A percentile compares a stretch with the other conserved stretches of the same genome.
Evolutionary conservation across 2,329 filamentous ascomycete species (phyloP).

Genomic region (Pseudocercospora ulei): DNA sequence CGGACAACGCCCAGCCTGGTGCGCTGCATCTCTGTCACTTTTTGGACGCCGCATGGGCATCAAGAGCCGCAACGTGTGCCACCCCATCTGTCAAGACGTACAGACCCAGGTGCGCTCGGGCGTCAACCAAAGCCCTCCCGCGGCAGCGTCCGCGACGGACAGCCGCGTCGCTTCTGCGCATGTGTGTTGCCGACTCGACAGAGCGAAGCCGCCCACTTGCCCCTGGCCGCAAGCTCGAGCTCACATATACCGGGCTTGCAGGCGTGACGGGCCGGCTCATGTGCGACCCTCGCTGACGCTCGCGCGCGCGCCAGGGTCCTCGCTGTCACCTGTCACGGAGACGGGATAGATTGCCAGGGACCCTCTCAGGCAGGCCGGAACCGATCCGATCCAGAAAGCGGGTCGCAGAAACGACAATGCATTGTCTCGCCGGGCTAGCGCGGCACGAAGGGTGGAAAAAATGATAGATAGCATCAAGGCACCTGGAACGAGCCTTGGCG

Average conservation of each 20-base stretch:
- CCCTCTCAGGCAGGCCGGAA: slow-evolving; percentile 2
- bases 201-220: slow-evolving; percentile 7
- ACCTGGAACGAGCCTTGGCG: neutral
- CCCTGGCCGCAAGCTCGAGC: slow-evolving; percentile 10
- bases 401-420: slow-evolving; percentile 12
- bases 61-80: neutral
- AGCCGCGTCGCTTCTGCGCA: neutral
- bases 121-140: neutral
- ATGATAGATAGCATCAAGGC: slow-evolving; percentile 25
- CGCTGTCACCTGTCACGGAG: slow-evolving; percentile 12
- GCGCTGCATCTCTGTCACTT: neutral
- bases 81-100: slow-evolving; percentile 3
- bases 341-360: neutral
- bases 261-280: slow-evolving; percentile 7
- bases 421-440: slow-evolving; percentile 11
- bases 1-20: neutral
- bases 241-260: slow-evolving; percentile 14
- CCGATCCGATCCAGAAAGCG: slow-evolving; percentile 2
- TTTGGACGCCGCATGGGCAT: too few relatives aligned
- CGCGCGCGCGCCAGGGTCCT: neutral
- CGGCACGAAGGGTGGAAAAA: slow-evolving; percentile 21
- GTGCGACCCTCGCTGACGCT: slow-evolving; percentile 1
- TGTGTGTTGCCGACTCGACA: slow-evolving; percentile 9
- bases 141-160: slow-evolving; percentile 9
- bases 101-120: slow-evolving; percentile 9